Percentiles rank a stretch among this genome's conserved stretches.
phyloP scores from a whole-genome alignment of 2,329 filamentous ascomycete genomes.

The Colletotrichum coccodes region DNA sequence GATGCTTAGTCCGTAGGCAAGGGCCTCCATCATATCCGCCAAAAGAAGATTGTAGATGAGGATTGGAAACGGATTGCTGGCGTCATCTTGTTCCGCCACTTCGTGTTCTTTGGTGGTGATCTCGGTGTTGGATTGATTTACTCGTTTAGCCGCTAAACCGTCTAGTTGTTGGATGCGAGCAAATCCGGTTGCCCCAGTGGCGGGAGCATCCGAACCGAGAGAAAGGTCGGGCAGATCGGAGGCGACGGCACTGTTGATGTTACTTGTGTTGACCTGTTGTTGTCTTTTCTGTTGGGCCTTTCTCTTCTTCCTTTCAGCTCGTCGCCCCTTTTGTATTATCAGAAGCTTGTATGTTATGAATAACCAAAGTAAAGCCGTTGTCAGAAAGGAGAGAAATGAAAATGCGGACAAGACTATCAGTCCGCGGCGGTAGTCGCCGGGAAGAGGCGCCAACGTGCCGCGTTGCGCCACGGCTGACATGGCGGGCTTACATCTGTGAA shows the following conservation, averaged over 20 bases:
- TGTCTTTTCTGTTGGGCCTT: too few relatives aligned
- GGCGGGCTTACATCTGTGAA: too few relatives aligned
- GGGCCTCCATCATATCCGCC: slow-evolving; percentile 67
- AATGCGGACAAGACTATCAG: slow-evolving; percentile 7
- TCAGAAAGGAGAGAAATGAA: slow-evolving; percentile 12
- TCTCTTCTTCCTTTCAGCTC: not conserved
- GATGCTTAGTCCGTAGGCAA: slow-evolving; percentile 65
- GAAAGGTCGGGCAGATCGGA: slow-evolving; percentile 11
- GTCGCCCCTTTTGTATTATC: not conserved
- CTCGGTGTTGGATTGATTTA: not conserved
- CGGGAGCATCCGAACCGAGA: slow-evolving; percentile 5
- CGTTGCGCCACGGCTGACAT: slow-evolving; percentile 20
- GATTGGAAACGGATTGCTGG: slow-evolving; percentile 65
- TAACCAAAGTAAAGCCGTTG: slow-evolving; percentile 8
- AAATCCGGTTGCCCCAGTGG: not conserved
- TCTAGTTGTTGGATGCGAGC: slow-evolving; percentile 14
- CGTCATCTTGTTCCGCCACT: not conserved
- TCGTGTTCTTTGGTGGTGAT: too few relatives aligned
- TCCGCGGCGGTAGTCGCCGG: slow-evolving; percentile 13
- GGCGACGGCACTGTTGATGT: too few relatives aligned
- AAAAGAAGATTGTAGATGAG: slow-evolving; percentile 69
- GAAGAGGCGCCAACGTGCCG: slow-evolving; percentile 15
- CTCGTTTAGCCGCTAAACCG: not conserved
- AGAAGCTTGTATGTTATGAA: slow-evolving; percentile 25
- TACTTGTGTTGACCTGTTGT: too few relatives aligned